phyloP scores from a whole-genome alignment of 768 basidiomycete species.

The Trametes punicea region DNA sequence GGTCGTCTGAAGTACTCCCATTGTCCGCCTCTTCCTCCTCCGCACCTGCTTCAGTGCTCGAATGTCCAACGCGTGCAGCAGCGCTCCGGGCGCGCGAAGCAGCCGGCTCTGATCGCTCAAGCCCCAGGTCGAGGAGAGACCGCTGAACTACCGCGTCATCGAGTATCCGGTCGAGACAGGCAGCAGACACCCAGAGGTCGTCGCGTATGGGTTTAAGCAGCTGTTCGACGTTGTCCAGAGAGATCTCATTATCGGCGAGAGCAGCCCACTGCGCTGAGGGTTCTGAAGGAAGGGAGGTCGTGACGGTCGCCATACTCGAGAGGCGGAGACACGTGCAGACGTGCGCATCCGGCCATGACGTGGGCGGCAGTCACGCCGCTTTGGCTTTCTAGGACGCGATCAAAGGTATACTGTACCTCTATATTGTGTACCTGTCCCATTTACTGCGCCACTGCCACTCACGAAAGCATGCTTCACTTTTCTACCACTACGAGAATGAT shows the following conservation, averaged over 20 bases:
- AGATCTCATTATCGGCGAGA: constrained; percentile 57
- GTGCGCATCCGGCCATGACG: constrained; percentile 8
- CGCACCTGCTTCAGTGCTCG: constrained; percentile 19
- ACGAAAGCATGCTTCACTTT: neutral
- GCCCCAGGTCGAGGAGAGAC: constrained; percentile 58
- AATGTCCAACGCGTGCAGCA: constrained; percentile 28
- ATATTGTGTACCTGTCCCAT: too few relatives aligned
- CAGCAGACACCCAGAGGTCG: constrained; percentile 77
- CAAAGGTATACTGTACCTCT: too few relatives aligned
- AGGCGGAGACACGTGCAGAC: constrained; percentile 23
- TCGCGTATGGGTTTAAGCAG: constrained; percentile 52
- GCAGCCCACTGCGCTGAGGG: constrained; percentile 45
- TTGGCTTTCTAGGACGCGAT: too few relatives aligned
- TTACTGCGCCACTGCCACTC: neutral
- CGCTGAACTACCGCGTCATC: constrained; percentile 53
- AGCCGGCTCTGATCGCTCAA: constrained; percentile 53
- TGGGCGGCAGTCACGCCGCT: constrained; percentile 14
- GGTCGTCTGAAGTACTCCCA: constrained; percentile 17
- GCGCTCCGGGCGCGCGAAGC: constrained; percentile 40
- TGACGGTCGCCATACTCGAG: constrained; percentile 23
- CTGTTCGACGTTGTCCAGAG: constrained; percentile 43
- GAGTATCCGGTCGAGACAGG: constrained; percentile 66
- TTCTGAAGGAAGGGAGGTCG: constrained; percentile 34
- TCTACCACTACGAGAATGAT: neutral
- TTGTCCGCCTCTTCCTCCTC: constrained; percentile 11